phyloP scores from a whole-genome alignment of 495 filamentous ascomycete genomes.

The Penicillium verhagenii region DNA sequence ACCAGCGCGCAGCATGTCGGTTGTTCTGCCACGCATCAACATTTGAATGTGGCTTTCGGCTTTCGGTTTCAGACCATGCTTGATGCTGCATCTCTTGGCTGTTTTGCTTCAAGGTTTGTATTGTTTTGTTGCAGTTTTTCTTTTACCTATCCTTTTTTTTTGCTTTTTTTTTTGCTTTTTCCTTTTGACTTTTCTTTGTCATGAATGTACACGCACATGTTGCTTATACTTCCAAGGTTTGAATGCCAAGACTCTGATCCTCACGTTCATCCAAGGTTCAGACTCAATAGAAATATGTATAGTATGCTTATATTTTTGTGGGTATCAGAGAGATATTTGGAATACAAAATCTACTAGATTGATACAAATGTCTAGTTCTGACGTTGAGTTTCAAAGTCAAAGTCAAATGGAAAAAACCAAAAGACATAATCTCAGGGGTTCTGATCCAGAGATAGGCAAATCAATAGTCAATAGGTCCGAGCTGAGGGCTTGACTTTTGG shows the following conservation, averaged over 20 bases:
- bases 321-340: not conserved
- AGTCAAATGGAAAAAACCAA: not conserved
- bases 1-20: not conserved
- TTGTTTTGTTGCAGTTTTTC: not conserved
- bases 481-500: not conserved
- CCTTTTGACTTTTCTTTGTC: not conserved
- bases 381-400: not conserved
- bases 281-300: not conserved
- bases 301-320: constrained; percentile 1
- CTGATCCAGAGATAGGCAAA: not conserved
- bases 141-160: not conserved
- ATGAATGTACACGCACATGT: too few species aligned
- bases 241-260: not conserved
- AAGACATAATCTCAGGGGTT: not conserved
- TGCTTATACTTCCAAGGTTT: too few species aligned
- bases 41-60: constrained; percentile 15
- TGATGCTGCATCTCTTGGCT: constrained; percentile 3
- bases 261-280: not conserved
- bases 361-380: not conserved
- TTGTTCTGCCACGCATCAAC: not conserved
- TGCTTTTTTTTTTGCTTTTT: not conserved
- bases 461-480: not conserved
- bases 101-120: not conserved
- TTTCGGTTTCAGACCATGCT: constrained; percentile 17
- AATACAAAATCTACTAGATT: not conserved